Conservation (phyloP, 2,329 filamentous ascomycete genomes). For the Talaromyces rugulosus region DNA sequence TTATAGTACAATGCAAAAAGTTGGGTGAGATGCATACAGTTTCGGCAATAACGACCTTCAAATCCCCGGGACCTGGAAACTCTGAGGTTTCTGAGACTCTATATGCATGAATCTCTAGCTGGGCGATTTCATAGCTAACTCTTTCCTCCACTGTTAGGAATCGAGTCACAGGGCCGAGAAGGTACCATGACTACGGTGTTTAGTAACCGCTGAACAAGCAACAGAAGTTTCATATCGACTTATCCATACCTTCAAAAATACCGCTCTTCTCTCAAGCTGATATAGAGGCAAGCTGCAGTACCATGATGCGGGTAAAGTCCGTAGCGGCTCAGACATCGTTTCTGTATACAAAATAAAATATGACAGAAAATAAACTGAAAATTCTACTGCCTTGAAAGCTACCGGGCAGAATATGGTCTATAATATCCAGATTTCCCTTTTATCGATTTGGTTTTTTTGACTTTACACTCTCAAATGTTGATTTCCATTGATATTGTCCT, state of each 20-base stretch:
- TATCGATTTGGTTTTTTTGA: not conserved
- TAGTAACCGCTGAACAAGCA: not conserved
- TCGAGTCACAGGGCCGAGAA: constrained; percentile 50
- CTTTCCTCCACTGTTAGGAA: constrained; percentile 40
- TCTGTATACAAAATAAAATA: not conserved
- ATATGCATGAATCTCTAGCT: constrained; percentile 39
- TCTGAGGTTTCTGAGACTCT: constrained; percentile 28
- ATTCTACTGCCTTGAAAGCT: not conserved
- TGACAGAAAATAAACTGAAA: too few species aligned
- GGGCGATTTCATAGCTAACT: constrained; percentile 49
- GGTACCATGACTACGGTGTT: constrained; percentile 45
- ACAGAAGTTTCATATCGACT: not conserved
- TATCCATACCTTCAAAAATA: constrained; percentile 44
- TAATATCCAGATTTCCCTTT: not conserved
- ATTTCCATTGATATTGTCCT: not conserved
- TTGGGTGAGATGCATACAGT: constrained; percentile 24
- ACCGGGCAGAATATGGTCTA: not conserved
- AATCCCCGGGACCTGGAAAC: constrained; percentile 29
- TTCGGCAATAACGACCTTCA: constrained; percentile 35
- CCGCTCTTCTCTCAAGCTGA: constrained; percentile 47
- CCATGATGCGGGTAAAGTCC: constrained; percentile 52
- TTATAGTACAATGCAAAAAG: not conserved
- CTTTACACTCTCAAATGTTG: not conserved
- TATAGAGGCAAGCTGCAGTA: constrained; percentile 48
- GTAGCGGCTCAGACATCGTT: constrained; percentile 28